These are phyloP conservation scores for Aureobasidium mangrovei DNA, from an alignment of 2,329 filamentous ascomycete genomes.

Conservation along the genomic window DNA sequence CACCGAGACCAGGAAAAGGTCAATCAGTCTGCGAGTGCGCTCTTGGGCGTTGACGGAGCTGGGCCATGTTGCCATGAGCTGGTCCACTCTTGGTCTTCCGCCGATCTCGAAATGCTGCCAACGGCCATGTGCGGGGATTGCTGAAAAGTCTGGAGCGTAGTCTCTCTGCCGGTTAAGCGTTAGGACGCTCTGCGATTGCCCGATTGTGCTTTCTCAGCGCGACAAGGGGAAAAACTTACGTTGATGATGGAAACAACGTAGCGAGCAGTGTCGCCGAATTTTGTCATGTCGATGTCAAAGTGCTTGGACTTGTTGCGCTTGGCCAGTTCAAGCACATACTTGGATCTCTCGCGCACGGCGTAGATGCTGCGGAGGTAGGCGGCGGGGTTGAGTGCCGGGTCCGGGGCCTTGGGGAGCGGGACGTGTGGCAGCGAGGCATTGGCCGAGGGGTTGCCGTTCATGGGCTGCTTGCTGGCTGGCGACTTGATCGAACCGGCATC, in stretches of 20 bases:
- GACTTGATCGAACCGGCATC: conserved; percentile 9
- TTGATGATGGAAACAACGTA: conserved; percentile 94
- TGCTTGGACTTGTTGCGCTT: conserved; percentile 69
- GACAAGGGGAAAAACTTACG: conserved; percentile 42
- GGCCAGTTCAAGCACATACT: conserved; percentile 66
- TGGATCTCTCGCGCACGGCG: conserved; percentile 72
- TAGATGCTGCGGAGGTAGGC: conserved; percentile 86
- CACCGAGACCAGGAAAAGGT: conserved; percentile 72
- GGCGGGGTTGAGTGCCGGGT: conserved; percentile 78
- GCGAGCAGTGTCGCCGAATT: conserved; percentile 72
- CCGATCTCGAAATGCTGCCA: conserved; percentile 83
- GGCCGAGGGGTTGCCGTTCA: conserved; percentile 29
- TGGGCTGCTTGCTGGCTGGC: conserved; percentile 4
- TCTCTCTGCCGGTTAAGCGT: conserved; percentile 46
- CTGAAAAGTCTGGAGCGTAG: conserved; percentile 57
- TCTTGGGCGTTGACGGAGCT: conserved; percentile 61
- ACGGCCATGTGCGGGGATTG: conserved; percentile 77
- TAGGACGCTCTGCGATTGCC: neutral
- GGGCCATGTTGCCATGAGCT: conserved; percentile 62
- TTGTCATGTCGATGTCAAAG: conserved; percentile 79
- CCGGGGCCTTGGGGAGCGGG: conserved; percentile 73
- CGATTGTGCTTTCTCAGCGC: neutral
- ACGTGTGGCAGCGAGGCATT: conserved; percentile 50
- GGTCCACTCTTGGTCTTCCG: conserved; percentile 61
- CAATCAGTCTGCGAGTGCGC: conserved; percentile 64